Conservation (phyloP, 805 yeast species). For the Grigorovia yakushimaensis region DNA sequence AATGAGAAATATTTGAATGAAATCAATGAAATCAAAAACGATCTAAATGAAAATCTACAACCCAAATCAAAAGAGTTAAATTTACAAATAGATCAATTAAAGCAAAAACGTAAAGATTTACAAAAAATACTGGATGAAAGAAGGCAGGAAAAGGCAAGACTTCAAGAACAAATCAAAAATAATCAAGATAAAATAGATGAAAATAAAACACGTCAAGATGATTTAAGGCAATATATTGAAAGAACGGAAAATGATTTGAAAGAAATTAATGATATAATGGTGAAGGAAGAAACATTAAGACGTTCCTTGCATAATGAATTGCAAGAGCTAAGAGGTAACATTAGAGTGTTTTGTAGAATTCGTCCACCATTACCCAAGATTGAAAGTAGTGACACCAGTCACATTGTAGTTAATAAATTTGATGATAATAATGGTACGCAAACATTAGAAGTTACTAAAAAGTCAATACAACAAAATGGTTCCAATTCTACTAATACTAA, state of each 20-base stretch:
- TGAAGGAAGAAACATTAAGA: slow-evolving; percentile 44
- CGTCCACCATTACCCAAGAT: slow-evolving; percentile 41
- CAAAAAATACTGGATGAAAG: slow-evolving; percentile 18
- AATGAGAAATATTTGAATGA: slow-evolving; percentile 20
- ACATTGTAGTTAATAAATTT: slow-evolving; percentile 25
- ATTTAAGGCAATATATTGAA: slow-evolving; percentile 18
- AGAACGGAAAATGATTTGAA: slow-evolving; percentile 26
- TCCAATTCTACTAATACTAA: neutral
- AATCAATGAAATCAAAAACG: slow-evolving; percentile 15
- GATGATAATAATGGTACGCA: slow-evolving; percentile 24
- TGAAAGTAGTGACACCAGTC: slow-evolving; percentile 18
- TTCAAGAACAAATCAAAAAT: slow-evolving; percentile 21
- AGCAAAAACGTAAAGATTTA: slow-evolving; percentile 12
- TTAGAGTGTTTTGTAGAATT: slow-evolving; percentile 81
- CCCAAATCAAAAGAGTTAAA: slow-evolving; percentile 9
- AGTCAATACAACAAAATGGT: neutral
- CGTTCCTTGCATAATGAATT: slow-evolving; percentile 59
- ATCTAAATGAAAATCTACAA: slow-evolving; percentile 8
- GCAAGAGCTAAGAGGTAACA: slow-evolving; percentile 86
- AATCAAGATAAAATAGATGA: slow-evolving; percentile 9
- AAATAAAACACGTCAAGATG: slow-evolving; percentile 8
- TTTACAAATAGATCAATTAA: slow-evolving; percentile 6
- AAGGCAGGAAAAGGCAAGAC: slow-evolving; percentile 15
- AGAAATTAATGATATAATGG: slow-evolving; percentile 30
- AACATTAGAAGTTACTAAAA: slow-evolving; percentile 15